Evolutionary conservation across 495 filamentous ascomycete species (phyloP), one percentile per base, ranked within the genome.

Genomic region (Penicillium coffeae): DNA sequence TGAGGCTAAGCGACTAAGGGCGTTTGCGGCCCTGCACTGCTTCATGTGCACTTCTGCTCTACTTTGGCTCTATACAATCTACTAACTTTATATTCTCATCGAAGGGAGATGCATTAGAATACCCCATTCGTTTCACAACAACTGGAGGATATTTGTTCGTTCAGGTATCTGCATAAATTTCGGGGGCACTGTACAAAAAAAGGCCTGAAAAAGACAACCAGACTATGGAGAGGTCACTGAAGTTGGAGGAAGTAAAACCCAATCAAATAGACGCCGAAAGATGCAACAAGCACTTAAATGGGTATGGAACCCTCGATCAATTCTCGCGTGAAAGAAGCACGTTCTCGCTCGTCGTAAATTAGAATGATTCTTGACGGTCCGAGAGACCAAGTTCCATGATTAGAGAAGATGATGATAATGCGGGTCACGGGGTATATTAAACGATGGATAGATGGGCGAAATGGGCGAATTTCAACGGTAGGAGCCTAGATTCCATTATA

Each of bases 401-500:
- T 41, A 56, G 14, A 20, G 21, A n/a, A 37, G 18, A 35, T 37
- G 14, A 43, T 25, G 25, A 45, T 50, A 52, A 40, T 55, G n/a
- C n/a, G n/a, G n/a, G n/a, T n/a, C n/a, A 38, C 43, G 56, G 43
- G 54, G 45, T 39, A 56, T 30, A 40, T 8, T 27, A 36, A 42
- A 7, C 34, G 27, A 22, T 8, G 12, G 18, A 27, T 16, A 12
- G 22, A 37, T n/a, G 38, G 9, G 15, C 38, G 21, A 19, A 34
- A 19, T 30, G 14, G 5, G 8, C 10, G 14, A 13, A 18, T 10
- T 50, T 45, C 55, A 62, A 38, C 67, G 68, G 50, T 70, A 73
- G n/a, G 52, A 49, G 34, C 70, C 70, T 72, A 21, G 32, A 13
- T 14, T 21, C 7, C 4, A 38, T 13, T 36, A 8, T 25, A 37